Conservation (phyloP, 2,329 filamentous ascomycete species). For the Aspergillus novofumigatus region DNA sequence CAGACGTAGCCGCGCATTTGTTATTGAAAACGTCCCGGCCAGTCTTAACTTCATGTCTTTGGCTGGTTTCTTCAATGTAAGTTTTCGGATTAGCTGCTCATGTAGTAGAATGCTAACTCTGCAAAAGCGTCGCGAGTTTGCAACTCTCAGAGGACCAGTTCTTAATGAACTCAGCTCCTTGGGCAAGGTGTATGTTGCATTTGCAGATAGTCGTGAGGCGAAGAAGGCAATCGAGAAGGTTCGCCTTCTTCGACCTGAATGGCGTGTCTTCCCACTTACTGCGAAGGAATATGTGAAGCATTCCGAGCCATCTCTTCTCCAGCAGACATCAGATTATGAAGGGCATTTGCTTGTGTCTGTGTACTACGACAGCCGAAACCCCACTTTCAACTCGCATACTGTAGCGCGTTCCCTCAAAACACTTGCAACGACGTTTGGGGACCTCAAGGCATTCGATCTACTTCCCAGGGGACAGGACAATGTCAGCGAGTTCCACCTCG, state of each 20-base stretch:
- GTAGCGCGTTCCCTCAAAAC: conserved; percentile 48
- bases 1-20: conserved; percentile 27
- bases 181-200: conserved; percentile 51
- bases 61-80: conserved; percentile 38
- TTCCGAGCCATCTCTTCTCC: conserved; percentile 23
- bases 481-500: conserved; percentile 34
- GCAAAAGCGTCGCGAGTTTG: conserved; percentile 31
- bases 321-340: conserved; percentile 45
- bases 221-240: conserved; percentile 48
- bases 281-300: conserved; percentile 44
- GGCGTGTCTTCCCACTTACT: conserved; percentile 46
- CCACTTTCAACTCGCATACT: conserved; percentile 21
- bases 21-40: conserved; percentile 29
- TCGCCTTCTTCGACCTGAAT: conserved; percentile 42
- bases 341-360: conserved; percentile 54
- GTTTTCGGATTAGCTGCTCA: conserved; percentile 7
- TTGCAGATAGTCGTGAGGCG: conserved; percentile 59
- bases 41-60: conserved; percentile 32
- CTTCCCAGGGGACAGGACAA: conserved; percentile 25
- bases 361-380: conserved; percentile 32
- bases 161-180: conserved; percentile 31
- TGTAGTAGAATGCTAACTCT: neutral
- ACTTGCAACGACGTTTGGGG: conserved; percentile 35
- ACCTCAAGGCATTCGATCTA: conserved; percentile 33
- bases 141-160: conserved; percentile 36